Evolutionary conservation across 2,329 filamentous ascomycete genomes (phyloP).

Genomic region (Tolypocladium album): DNA sequence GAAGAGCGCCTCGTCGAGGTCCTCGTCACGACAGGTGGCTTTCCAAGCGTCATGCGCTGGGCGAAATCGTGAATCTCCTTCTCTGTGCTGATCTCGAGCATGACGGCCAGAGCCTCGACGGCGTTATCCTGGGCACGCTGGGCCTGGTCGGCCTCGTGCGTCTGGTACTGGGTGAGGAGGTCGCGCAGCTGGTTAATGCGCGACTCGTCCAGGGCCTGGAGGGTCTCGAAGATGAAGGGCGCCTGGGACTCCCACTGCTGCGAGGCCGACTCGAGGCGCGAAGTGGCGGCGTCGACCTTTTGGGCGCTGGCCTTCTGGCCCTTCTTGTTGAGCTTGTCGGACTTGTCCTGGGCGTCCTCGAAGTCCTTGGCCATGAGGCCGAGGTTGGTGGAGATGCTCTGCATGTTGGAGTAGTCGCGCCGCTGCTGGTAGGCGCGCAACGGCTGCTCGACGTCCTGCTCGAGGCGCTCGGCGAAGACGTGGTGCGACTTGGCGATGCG

Average conservation of each 20-base stretch:
- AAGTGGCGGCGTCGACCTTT: conserved; percentile 65
- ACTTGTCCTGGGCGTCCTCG: conserved; percentile 71
- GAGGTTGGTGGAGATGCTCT: conserved; percentile 73
- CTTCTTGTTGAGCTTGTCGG: conserved; percentile 75
- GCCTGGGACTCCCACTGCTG: conserved; percentile 90
- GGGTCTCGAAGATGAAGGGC: conserved; percentile 85
- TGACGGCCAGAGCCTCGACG: conserved; percentile 67
- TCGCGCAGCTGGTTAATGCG: conserved; percentile 85
- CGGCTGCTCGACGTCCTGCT: conserved; percentile 77
- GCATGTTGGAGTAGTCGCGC: conserved; percentile 73
- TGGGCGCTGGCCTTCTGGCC: conserved; percentile 64
- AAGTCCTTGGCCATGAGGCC: conserved; percentile 72
- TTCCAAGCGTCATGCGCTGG: conserved; percentile 31
- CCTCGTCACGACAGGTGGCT: conserved; percentile 23
- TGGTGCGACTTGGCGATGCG: conserved; percentile 76
- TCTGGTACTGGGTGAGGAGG: conserved; percentile 83
- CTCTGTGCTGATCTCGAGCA: conserved; percentile 78
- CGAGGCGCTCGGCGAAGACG: conserved; percentile 68
- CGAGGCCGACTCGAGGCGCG: conserved; percentile 65
- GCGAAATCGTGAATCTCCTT: conserved; percentile 75
- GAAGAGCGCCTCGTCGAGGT: conserved; percentile 31
- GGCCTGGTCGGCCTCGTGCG: conserved; percentile 80
- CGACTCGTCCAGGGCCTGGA: conserved; percentile 84
- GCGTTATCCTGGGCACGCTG: conserved; percentile 64
- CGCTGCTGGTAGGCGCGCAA: conserved; percentile 63